Evolutionary conservation across 805 yeast genomes (phyloP), one percentile per base, ranked within the genome.

Genomic region (Clavispora asparagi): DNA sequence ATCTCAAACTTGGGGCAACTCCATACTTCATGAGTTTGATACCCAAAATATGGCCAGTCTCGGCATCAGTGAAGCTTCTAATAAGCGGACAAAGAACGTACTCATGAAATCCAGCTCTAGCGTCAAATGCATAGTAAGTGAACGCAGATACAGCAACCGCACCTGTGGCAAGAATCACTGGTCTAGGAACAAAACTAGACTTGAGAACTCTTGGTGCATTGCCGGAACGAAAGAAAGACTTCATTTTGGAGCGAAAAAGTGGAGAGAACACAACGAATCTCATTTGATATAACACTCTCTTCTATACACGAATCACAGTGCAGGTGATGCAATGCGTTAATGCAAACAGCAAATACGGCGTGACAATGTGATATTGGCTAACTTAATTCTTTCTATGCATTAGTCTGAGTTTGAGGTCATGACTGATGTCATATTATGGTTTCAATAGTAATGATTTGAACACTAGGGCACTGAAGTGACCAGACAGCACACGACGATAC

Each of bases 71-170:
- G 7, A 77, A 49, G 17, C 72, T 60, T 47, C 97, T 77, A 41
- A 87, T 76, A 10, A 84, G 40, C 1, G 98, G 98, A 67, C 95
- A 83, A 44, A 83, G 67, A 1, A 87, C 72, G 59, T 85, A 87
- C 63, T 92, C 94, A 58, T 90, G 91, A 31, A 87, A 68, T 2
- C 87, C 84, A 1, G 97, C 83, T 49, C 95, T 74, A 9, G 97
- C 83, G 65, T 91, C 96, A 44, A 80, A 68, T 16, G 73, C 64
- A 57, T 85, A 87, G 51, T 76, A 74, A 7, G 70, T 85, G 2
- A 63, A 72, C 25, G 62, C 62, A 8, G 62, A 51, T 13, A 62
- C 66, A 17, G 63, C 68, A 4, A 58, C 54, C 11, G 59, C 42
- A 6, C 56, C 62, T 16, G 53, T 52, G 1, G 53, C 47, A 9